phyloP scores from a whole-genome alignment of 2,329 filamentous ascomycete species.

The Diaporthe destruens region DNA sequence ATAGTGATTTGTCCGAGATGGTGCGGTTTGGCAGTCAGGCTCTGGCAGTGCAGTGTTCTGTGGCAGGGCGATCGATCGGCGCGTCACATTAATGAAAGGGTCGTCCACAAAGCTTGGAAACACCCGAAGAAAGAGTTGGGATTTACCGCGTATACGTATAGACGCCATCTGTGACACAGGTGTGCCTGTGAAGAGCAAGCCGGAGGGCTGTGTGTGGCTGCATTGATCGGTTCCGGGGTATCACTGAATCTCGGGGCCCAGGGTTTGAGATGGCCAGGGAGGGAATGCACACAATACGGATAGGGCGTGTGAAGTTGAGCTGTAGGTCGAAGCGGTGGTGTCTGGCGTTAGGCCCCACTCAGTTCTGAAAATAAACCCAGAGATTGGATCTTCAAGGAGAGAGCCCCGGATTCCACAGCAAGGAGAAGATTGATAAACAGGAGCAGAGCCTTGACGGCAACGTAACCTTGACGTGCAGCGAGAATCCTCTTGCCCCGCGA shows the following conservation, averaged over 20 bases:
- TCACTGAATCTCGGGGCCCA: slow-evolving; percentile 10
- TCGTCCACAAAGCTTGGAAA: slow-evolving; percentile 11
- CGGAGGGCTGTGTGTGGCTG: slow-evolving; percentile 6
- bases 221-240: slow-evolving; percentile 19
- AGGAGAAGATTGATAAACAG: slow-evolving; percentile 31
- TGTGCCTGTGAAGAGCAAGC: neutral
- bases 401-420: slow-evolving; percentile 28
- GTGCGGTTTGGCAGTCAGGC: slow-evolving; percentile 8
- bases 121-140: slow-evolving; percentile 1
- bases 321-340: slow-evolving; percentile 23
- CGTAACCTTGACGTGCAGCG: slow-evolving; percentile 31
- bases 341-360: slow-evolving; percentile 25
- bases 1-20: neutral
- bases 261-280: slow-evolving; percentile 20
- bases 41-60: slow-evolving; percentile 4
- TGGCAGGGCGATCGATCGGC: slow-evolving; percentile 22
- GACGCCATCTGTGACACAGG: neutral
- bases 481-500: slow-evolving; percentile 14
- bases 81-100: slow-evolving; percentile 31
- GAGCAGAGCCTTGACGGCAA: slow-evolving; percentile 28
- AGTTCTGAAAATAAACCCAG: slow-evolving; percentile 40
- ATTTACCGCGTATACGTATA: slow-evolving; percentile 18
- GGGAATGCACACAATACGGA: neutral
- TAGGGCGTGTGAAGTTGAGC: slow-evolving; percentile 2
- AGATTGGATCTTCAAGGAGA: slow-evolving; percentile 40